Evolutionary conservation across 257 asterid genomes (phyloP), one percentile per base, ranked within the genome.

Genomic region (Scutellaria baicalensis): DNA sequence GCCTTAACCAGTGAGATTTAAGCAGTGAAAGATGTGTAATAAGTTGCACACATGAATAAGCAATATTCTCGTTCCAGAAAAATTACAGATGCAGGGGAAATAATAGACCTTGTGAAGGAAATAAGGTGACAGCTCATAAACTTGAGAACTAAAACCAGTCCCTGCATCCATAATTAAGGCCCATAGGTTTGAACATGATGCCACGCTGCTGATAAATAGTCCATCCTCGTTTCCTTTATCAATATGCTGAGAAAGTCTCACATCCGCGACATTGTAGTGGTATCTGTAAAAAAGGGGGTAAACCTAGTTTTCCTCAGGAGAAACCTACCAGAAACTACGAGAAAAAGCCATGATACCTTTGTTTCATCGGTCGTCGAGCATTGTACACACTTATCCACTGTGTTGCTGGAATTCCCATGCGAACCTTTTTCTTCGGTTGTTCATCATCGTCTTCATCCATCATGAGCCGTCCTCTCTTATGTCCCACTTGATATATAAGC

Each of bases 161-260:
- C 92, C 92, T 42, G 90, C 89, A 75, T 89, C 96, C 95, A 89
- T 85, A 68, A 89, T 83, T 49, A 89, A 63, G 64, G 96, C 90
- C 96, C 96, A 89, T 55, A 87, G 78, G 68, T 82, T 85, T 11
- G 81, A 78, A 75, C 86, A 78, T 54, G 95, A 89, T 43, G 92
- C 85, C 56, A 87, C 89, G 9, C 88, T 62, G 73, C 90, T 87
- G 78, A 89, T 89, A 51, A 50, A 87, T 35, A 89, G 66, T 18
- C 95, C 90, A 78, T 89, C 95, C 43, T 71, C 90, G n/a, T 79
- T 82, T 81, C 96, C 96, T 82, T 82, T 87, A 43, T 81, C 89
- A 58, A 89, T 80, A 78, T 85, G 95, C 79, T 85, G 95, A 57
- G 85, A 20, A 66, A 87, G 80, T 78, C 90, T 82, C 27, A 60